Base-by-base conservation (phyloP, 345 rosid species). In the Melaleuca quinquenervia region DNA sequence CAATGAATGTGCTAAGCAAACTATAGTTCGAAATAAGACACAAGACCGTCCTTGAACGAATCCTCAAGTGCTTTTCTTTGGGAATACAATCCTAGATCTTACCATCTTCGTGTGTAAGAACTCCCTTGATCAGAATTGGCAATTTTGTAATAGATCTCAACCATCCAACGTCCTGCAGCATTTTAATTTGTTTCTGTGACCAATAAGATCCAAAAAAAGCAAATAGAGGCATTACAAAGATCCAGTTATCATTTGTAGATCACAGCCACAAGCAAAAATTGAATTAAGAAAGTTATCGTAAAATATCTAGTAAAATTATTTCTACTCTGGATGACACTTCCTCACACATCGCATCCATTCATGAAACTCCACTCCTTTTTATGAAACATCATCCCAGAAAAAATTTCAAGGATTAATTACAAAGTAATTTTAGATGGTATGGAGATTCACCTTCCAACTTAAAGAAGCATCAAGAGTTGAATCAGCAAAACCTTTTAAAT, bases 21-120 rank as follows among this genome's bases (percentile, higher is more conserved):
- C 56, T 14, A 51, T 22, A 11, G 27, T 32, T 85, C 24, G 32
- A 64, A 64, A 6, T 29, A 64, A 18, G 11, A 16, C 76, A 64
- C 44, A 29, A 64, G 3, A 32, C 76, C 2, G 21, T 29, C 76
- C 7, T 62, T 22, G 16, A 44, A 29, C 6, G 20, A 18, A 64
- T 64, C 76, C 45, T 64, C 45, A 64, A 29, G 44, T 18, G 45
- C 44, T 84, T 36, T 53, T 32, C 45, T 48, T 54, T 18, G 1
- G 56, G 32, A 56, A 22, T 26, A 32, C 56, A 2, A 49, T 41
- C 54, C 45, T 11, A 62, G 60, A 86, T 84, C 88, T 90, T 92
- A 94, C 97, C 98, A 84, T 97, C 99, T 92, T 96, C 98, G 44
- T 64, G 87, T 41, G 98, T 94, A 87, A 97, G 96, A 41, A 95